phyloP scores from a whole-genome alignment of 331 rosid species.

The Prunus yedoensis region DNA sequence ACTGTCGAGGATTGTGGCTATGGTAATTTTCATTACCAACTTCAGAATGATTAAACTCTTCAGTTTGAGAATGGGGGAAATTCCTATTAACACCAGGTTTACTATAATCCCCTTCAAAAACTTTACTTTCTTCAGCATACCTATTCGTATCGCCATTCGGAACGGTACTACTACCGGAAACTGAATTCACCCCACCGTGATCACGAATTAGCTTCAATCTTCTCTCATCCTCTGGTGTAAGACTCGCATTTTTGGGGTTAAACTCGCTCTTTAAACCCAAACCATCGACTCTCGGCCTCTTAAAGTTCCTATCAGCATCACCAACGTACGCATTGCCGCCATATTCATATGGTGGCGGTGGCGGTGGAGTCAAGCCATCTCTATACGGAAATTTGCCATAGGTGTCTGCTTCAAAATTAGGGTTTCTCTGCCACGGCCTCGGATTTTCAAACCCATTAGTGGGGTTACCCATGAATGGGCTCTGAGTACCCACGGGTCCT shows the following conservation, averaged over 20 bases:
- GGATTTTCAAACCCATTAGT: constrained; percentile 33
- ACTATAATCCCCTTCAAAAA: constrained; percentile 4
- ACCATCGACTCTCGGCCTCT: constrained; percentile 64
- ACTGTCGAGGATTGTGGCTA: neutral
- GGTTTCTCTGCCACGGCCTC: constrained; percentile 34
- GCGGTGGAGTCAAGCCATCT: constrained; percentile 18
- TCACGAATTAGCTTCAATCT: constrained; percentile 81
- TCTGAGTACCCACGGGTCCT: constrained; percentile 17
- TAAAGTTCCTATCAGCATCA: constrained; percentile 52
- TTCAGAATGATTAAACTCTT: neutral
- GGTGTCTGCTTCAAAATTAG: constrained; percentile 25
- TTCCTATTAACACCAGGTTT: neutral
- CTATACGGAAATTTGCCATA: constrained; percentile 23
- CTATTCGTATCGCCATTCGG: constrained; percentile 5
- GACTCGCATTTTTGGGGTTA: constrained; percentile 19
- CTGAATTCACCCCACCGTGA: constrained; percentile 49
- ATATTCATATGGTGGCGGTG: constrained; percentile 30
- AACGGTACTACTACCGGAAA: neutral
- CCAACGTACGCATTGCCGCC: constrained; percentile 32
- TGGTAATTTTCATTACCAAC: no score
- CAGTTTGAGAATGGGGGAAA: neutral
- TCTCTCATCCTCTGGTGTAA: constrained; percentile 56
- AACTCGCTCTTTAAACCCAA: constrained; percentile 17
- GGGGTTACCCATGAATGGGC: constrained; percentile 18
- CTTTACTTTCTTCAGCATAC: constrained; percentile 14